Evolutionary conservation across 2,329 filamentous ascomycete species (phyloP), one percentile per base, ranked within the genome.

Genomic region (Fusarium camptoceras): DNA sequence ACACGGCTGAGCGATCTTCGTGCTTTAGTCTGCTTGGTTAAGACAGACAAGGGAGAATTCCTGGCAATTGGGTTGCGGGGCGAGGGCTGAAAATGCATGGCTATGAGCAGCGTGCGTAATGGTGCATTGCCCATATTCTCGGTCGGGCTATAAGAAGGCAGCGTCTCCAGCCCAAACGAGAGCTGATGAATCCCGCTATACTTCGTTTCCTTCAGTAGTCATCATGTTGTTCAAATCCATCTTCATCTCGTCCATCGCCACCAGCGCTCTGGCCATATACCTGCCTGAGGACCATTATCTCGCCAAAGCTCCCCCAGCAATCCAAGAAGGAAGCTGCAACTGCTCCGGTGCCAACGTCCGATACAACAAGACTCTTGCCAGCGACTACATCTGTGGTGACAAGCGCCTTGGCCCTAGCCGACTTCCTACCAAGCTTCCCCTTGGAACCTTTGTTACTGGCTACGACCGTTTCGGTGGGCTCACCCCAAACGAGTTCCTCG

Each of bases 381-480:
- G 31, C 5, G 9, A 47, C 8, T 70, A 59, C 6, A 55, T 70
- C 2, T 70, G 67, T 2, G 67, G 67, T 0, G 67, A 70, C n/a
- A 18, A 12, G 18, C 67, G 67, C 3, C 66, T 70, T 5, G 67
- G 67, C 0, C 67, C 67, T 1, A 31, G 24, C 2, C 27, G 39
- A 1, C 67, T 70, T 2, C 67, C 67, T 2, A 55, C 5, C 2
- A 70, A 64, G 12, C 66, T 70, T 0, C 67, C 67, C 0, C 56
- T 70, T 0, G 59, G 66, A 3, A 68, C 67, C 4, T 70, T 55
- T 6, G 34, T 70, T 8, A 15, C 41, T 0, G 42, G 67, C 1
- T 72, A 72, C 4, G 62, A 72, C 24, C 69, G 69, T 0, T 72
- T 72, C 3, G 69, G 58, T 24, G 58, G 58, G 6, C 20, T 67